Conservation (phyloP, 164 flowering plant genomes). For the Umbilicus rupestris region DNA sequence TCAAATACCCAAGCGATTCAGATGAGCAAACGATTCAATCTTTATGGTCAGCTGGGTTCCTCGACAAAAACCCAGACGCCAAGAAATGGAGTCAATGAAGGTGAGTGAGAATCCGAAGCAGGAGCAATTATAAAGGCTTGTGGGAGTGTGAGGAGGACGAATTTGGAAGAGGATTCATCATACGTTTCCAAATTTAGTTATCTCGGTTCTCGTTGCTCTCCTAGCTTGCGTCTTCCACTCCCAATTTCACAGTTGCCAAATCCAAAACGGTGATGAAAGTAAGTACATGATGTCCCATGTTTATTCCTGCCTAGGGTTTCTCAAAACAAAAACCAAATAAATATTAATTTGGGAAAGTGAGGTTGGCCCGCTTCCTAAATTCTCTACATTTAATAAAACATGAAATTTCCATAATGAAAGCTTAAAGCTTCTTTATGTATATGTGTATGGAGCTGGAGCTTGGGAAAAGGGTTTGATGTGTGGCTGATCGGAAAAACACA, state of each 20-base stretch:
- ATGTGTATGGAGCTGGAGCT: no score
- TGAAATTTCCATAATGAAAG: not conserved
- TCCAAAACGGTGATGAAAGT: not conserved
- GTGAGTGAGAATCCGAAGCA: conserved; percentile 5
- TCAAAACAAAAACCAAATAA: not conserved
- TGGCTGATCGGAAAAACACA: conserved; percentile 7
- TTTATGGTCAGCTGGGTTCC: not conserved
- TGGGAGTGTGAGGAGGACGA: not conserved
- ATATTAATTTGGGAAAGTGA: not conserved
- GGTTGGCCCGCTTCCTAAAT: not conserved
- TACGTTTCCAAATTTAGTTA: conserved; percentile 5
- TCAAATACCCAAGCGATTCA: not conserved
- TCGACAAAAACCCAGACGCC: not conserved
- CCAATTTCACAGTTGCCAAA: not conserved
- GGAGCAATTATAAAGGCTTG: not conserved
- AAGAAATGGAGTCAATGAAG: not conserved
- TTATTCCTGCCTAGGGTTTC: not conserved
- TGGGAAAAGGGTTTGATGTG: not conserved
- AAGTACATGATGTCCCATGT: conserved; percentile 3
- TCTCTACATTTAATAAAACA: not conserved
- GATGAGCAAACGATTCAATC: not conserved
- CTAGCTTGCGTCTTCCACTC: not conserved
- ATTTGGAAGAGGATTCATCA: conserved; percentile 5
- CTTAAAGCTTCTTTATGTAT: no score
- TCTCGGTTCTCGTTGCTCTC: conserved; percentile 2